These are phyloP conservation scores for Adansonia madagascariensis DNA, from an alignment of 441 rosid species.

Conservation along the genomic window DNA sequence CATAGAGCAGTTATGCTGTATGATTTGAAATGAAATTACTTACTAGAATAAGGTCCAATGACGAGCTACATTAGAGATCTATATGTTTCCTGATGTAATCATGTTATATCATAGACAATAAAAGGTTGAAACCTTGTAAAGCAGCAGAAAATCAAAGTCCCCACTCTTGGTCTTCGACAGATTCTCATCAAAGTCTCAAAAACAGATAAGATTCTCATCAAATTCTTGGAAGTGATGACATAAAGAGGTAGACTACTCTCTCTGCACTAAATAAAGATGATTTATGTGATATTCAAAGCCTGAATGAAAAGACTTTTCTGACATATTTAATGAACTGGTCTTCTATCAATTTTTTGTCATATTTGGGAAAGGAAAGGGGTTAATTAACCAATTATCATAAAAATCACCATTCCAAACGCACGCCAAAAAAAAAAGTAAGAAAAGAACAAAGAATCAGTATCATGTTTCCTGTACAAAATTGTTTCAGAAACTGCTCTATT, in stretches of 20 bases:
- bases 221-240: neutral
- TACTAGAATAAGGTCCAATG: neutral
- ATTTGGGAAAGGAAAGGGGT: neutral
- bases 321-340: neutral
- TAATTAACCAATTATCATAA: neutral
- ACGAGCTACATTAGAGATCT: neutral
- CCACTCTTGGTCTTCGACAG: neutral
- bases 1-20: neutral
- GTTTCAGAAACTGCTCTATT: neutral
- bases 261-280: neutral
- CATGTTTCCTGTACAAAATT: neutral
- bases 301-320: neutral
- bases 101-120: conserved; percentile 15
- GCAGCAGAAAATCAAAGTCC: neutral
- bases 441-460: neutral
- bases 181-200: neutral
- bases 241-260: neutral
- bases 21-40: conserved; percentile 6
- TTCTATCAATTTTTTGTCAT: neutral
- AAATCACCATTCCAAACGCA: neutral
- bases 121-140: conserved; percentile 1
- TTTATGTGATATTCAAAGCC: neutral
- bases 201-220: neutral
- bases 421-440: neutral
- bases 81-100: neutral